Percentiles rank a stretch among this genome's conserved stretches.
Conservation (phyloP, 2,329 filamentous ascomycete species). For the Sporothrix phasma region DNA sequence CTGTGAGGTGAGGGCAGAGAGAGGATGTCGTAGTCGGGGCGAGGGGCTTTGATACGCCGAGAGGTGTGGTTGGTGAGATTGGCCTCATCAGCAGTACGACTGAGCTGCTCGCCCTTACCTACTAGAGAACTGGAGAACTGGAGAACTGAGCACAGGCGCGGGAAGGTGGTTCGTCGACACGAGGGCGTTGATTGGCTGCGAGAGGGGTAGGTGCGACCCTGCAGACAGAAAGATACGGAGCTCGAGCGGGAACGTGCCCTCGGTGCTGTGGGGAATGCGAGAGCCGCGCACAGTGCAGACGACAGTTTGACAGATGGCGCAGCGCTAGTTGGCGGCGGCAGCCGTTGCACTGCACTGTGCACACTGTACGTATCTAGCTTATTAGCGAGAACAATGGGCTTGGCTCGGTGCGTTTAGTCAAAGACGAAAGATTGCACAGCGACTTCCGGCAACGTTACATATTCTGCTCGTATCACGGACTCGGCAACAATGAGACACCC, state of each 20-base stretch:
- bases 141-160: no score
- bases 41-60: slow-evolving; percentile 5
- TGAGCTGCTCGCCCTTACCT: background rate
- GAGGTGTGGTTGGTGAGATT: slow-evolving; percentile 7
- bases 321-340: background rate
- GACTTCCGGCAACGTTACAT: slow-evolving; percentile 12
- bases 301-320: background rate
- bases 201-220: background rate
- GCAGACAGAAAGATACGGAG: background rate
- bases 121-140: no score
- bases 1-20: background rate
- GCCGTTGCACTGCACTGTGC: background rate
- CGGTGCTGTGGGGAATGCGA: background rate
- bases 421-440: background rate
- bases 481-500: background rate
- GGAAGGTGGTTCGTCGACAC: slow-evolving; percentile 4
- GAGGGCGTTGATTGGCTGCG: slow-evolving; percentile 5
- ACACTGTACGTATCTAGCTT: background rate
- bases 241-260: background rate
- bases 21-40: background rate
- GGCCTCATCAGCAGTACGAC: background rate
- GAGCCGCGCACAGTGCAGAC: background rate
- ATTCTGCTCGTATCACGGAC: background rate
- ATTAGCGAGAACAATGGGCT: background rate
- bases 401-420: background rate